These are phyloP conservation scores for Biscogniauxia marginata DNA, from an alignment of 2,329 filamentous ascomycete genomes.

Conservation along the genomic window DNA sequence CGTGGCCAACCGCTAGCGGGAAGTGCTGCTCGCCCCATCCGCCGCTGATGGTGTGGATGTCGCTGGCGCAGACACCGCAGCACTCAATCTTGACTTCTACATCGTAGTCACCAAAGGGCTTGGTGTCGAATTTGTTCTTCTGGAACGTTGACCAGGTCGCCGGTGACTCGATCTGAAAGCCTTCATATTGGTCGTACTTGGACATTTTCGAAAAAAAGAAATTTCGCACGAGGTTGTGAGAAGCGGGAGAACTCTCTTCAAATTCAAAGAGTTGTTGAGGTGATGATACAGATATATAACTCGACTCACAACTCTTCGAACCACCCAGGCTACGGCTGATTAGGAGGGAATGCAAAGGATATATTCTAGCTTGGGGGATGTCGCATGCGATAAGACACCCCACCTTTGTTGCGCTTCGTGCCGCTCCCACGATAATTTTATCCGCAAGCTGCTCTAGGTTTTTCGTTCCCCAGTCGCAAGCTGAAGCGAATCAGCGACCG, in stretches of 20 bases:
- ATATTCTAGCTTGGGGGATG: neutral
- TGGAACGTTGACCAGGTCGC: conserved; percentile 59
- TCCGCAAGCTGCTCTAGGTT: neutral
- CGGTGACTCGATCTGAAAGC: conserved; percentile 57
- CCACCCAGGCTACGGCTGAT: no score
- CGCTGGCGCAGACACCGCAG: conserved; percentile 73
- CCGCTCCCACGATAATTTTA: neutral
- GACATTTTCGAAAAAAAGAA: conserved; percentile 49
- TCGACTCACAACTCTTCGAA: no score
- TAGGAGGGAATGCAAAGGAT: neutral
- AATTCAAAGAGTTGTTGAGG: neutral
- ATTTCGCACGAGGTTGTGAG: neutral
- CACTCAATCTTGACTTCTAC: conserved; percentile 84
- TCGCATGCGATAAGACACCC: neutral
- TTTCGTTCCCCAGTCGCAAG: neutral
- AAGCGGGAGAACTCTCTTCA: neutral
- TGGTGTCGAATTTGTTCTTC: conserved; percentile 76
- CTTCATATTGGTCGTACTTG: conserved; percentile 59
- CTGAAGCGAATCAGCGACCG: neutral
- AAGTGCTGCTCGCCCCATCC: conserved; percentile 54
- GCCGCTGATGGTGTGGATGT: conserved; percentile 68
- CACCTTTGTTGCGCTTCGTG: no score
- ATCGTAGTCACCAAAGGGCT: conserved; percentile 83
- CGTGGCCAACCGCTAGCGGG: conserved; percentile 60
- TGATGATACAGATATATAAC: neutral